Evolutionary conservation across 305 asterid genomes (phyloP).

Genomic region (Ajuga reptans): DNA sequence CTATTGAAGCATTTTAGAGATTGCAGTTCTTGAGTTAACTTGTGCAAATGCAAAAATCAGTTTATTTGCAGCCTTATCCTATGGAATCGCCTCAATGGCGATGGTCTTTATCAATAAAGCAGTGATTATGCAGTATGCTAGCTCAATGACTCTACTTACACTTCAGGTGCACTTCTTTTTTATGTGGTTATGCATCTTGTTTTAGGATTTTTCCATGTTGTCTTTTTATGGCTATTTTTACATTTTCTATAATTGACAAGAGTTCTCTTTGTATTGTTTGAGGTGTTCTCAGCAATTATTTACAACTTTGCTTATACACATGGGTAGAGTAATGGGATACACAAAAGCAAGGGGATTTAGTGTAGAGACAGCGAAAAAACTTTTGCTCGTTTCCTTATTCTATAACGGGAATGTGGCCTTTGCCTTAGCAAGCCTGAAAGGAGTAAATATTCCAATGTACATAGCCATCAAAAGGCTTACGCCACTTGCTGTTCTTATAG

Average conservation of each 20-base stretch:
- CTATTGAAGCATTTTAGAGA: constrained; percentile 9
- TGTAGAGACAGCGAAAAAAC: constrained; percentile 67
- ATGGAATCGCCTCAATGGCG: constrained; percentile 85
- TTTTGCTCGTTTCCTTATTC: constrained; percentile 75
- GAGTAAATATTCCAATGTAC: constrained; percentile 97
- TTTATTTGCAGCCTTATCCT: constrained; percentile 60
- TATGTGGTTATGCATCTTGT: background rate
- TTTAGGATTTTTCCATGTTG: no score
- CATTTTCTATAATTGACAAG: constrained; percentile 22
- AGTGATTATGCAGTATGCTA: constrained; percentile 72
- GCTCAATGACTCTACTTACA: constrained; percentile 81
- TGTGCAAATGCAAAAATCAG: constrained; percentile 34
- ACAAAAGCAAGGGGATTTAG: constrained; percentile 59
- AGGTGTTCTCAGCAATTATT: constrained; percentile 69
- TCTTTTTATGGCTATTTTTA: background rate
- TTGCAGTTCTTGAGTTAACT: constrained; percentile 4
- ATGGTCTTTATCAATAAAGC: constrained; percentile 98
- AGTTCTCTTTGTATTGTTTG: constrained; percentile 28
- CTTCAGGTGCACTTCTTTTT: constrained; percentile 53
- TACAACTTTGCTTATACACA: constrained; percentile 71
- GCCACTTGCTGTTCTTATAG: constrained; percentile 86
- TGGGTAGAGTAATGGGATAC: constrained; percentile 72
- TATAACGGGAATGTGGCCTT: constrained; percentile 96
- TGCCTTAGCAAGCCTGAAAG: constrained; percentile 93
- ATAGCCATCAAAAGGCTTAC: constrained; percentile 97